Conservation (phyloP, 768 basidiomycete species). For the Lactifluus volemus region DNA sequence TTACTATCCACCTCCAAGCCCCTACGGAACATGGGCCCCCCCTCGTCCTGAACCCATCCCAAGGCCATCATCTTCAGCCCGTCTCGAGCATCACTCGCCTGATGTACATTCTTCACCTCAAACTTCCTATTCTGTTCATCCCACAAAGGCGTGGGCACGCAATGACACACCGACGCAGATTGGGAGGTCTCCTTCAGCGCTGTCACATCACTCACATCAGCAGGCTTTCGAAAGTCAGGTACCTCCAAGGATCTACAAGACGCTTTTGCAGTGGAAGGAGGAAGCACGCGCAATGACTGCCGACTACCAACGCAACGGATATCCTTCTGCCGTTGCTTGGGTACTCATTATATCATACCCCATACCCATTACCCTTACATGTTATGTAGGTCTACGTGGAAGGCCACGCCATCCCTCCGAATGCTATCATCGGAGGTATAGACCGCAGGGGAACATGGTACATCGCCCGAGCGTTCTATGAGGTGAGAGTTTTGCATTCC, state of each 20-base stretch:
- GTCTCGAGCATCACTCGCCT: not conserved
- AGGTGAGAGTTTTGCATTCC: not conserved
- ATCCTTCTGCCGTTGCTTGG: constrained; percentile 17
- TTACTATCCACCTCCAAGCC: constrained; percentile 6
- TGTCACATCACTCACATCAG: not conserved
- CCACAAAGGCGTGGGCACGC: not conserved
- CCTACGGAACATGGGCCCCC: not conserved
- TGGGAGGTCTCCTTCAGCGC: not conserved
- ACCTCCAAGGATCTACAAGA: not conserved
- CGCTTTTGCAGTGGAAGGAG: constrained; percentile 13
- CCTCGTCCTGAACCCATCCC: not conserved
- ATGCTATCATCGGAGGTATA: constrained; percentile 17
- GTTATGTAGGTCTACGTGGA: constrained; percentile 12
- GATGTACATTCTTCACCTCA: not conserved
- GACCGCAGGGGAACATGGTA: constrained; percentile 13
- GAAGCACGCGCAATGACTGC: constrained; percentile 7
- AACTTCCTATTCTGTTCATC: not conserved
- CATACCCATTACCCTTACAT: not conserved
- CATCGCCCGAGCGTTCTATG: constrained; percentile 19
- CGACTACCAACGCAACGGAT: constrained; percentile 12
- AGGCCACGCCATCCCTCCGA: constrained; percentile 14
- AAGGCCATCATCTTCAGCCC: not conserved
- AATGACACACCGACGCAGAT: not conserved
- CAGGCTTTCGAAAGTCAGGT: not conserved
- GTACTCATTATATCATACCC: not conserved